Base-by-base conservation (phyloP, 2,329 filamentous ascomycete genomes). In the Pseudopithomyces maydicus region DNA sequence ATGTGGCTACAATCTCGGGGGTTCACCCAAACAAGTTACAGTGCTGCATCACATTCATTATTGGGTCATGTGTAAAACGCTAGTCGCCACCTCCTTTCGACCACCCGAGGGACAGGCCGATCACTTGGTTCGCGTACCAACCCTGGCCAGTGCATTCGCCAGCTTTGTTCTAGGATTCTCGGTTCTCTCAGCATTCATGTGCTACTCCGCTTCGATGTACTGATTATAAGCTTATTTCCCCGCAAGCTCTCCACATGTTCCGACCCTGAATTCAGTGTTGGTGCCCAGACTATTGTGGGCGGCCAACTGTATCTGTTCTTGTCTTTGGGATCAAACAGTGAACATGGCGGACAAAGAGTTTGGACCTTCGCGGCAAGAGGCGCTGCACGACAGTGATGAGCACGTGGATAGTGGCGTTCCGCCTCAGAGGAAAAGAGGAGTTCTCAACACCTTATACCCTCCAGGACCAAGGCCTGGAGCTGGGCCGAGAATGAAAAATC, bases 361-460 rank as follows among this genome's bases (percentile, higher is more conserved):
- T 10, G 41, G 11, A 10, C 17, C 23, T 15, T 14, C 23, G 6
- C 48, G 38, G 23, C 52, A 62, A 41, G 61, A 68, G 42, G 62
- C 70, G 56, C 62, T 66, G 12, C 49, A n/a, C 48, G 60, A 46
- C n/a, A 32, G 32, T 22, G 48, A 61, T 38, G 52, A 42, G 19
- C 52, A 61, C 36, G 53, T 39, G 1, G 10, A 19, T 19, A 36
- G 55, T 23, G 52, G 62, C 39, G 59, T 46, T 4, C 32, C 61
- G 22, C 56, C 64, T 10, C 66, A 59, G 15, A 71, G 63, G 57
- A 68, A 63, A 56, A 59, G 71, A 35, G 72, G 73, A 26, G 41
- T 75, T 8, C 52, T 74, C 22, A 72, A 73, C 54, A 73, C 65
- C 38, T 55, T 75, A 11, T 75, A 74, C 49, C 71, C 72, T 36